Evolutionary conservation across 768 basidiomycete species (phyloP).

Genomic region (Boletus rubescentipes): DNA sequence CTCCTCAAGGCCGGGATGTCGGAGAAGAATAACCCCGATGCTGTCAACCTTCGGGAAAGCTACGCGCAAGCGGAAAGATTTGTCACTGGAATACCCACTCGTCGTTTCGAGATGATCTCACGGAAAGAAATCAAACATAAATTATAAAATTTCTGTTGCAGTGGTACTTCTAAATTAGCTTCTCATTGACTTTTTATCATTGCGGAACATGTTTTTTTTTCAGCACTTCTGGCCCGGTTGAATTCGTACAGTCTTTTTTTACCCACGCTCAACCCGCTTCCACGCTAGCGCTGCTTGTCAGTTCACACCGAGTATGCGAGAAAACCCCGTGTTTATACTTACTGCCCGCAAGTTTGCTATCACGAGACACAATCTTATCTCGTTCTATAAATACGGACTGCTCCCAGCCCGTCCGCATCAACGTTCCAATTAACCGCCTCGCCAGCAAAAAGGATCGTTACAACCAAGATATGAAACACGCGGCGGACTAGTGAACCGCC

Average conservation of each 20-base stretch:
- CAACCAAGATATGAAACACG: slow-evolving; percentile 25
- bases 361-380: too few species aligned
- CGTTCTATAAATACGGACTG: neutral
- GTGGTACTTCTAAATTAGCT: too few species aligned
- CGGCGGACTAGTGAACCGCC: slow-evolving; percentile 50
- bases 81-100: slow-evolving; percentile 54
- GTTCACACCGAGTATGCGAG: neutral
- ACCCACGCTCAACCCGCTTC: neutral
- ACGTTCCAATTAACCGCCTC: neutral
- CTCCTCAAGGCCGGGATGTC: slow-evolving; percentile 55
- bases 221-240: neutral
- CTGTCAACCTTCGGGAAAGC: slow-evolving; percentile 65
- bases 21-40: slow-evolving; percentile 64
- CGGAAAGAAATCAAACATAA: slow-evolving; percentile 68
- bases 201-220: neutral
- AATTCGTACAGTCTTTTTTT: too few species aligned
- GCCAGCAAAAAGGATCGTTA: slow-evolving; percentile 19
- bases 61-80: slow-evolving; percentile 70
- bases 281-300: neutral
- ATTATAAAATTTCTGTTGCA: slow-evolving; percentile 33
- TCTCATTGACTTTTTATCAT: neutral
- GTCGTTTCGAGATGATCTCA: slow-evolving; percentile 56
- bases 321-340: neutral
- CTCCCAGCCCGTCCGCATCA: neutral
- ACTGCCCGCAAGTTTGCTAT: too few species aligned